These are phyloP conservation scores for Trichoderma sp. DNA, from an alignment of 2,329 filamentous ascomycete genomes.

Conservation along the genomic window DNA sequence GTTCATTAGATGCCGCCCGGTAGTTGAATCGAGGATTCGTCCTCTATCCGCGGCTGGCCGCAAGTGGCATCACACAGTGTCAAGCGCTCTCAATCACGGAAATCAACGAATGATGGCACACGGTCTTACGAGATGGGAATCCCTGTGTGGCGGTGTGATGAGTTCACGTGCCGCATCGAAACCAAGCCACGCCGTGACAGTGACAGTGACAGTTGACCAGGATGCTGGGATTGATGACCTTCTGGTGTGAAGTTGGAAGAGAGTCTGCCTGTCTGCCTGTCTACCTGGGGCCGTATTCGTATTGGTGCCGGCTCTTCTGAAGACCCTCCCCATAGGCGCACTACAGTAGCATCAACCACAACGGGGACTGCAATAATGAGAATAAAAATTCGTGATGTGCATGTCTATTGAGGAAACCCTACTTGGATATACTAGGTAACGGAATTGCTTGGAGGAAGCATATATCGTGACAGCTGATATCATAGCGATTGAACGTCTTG, in stretches of 20 bases:
- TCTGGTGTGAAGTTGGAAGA: neutral
- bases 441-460: neutral
- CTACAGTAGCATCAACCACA: neutral
- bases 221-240: neutral
- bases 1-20: neutral
- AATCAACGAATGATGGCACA: neutral
- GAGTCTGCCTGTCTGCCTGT: too few relatives aligned
- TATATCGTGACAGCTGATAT: constrained; percentile 6
- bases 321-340: neutral
- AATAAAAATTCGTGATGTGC: neutral
- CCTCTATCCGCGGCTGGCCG: neutral
- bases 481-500: constrained; percentile 7
- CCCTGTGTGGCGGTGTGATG: constrained; percentile 22
- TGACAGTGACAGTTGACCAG: neutral
- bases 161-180: constrained; percentile 13
- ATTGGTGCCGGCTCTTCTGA: neutral
- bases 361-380: neutral
- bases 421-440: too few relatives aligned
- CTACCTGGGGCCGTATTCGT: constrained; percentile 15
- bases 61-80: neutral
- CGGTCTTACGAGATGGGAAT: constrained; percentile 12
- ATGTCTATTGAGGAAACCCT: neutral
- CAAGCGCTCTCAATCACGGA: neutral
- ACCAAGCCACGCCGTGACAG: constrained; percentile 11
- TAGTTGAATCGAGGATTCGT: neutral